These are phyloP conservation scores for Tolypocladium ophioglossoides DNA, from an alignment of 2,329 filamentous ascomycete genomes.

Conservation along the genomic window DNA sequence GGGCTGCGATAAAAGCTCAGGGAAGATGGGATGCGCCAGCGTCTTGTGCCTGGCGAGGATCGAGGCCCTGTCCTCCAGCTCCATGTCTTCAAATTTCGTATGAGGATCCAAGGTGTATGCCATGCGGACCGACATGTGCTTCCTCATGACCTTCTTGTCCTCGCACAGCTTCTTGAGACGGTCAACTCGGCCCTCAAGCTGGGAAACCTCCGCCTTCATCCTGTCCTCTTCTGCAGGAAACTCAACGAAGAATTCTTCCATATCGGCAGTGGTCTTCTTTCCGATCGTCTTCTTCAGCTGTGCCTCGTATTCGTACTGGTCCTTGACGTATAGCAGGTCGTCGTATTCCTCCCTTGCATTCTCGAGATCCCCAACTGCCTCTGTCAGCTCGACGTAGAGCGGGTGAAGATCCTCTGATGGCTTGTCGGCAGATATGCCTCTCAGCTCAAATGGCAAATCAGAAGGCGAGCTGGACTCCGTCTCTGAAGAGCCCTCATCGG, in stretches of 20 bases:
- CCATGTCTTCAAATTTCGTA: constrained; percentile 28
- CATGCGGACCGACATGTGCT: constrained; percentile 27
- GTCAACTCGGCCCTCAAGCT: constrained; percentile 20
- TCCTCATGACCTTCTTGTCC: constrained; percentile 29
- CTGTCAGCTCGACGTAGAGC: constrained; percentile 32
- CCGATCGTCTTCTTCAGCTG: constrained; percentile 18
- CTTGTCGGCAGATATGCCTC: constrained; percentile 23
- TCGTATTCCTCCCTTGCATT: constrained; percentile 35
- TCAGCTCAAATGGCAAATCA: constrained; percentile 20
- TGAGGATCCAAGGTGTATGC: constrained; percentile 28
- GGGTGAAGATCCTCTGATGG: constrained; percentile 33
- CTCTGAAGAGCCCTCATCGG: neutral
- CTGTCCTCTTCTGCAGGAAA: constrained; percentile 26
- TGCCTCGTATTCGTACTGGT: constrained; percentile 26
- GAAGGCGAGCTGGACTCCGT: neutral
- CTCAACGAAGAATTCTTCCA: constrained; percentile 32
- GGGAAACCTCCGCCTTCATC: constrained; percentile 21
- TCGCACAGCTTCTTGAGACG: constrained; percentile 29
- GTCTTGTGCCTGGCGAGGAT: constrained; percentile 13
- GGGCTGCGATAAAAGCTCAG: constrained; percentile 37
- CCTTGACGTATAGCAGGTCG: constrained; percentile 30
- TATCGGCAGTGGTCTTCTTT: constrained; percentile 21
- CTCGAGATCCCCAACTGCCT: constrained; percentile 32
- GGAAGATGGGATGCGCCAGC: constrained; percentile 30
- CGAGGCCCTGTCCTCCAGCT: constrained; percentile 20